Conservation (phyloP, 345 rosid genomes). For the Salix viminalis region DNA sequence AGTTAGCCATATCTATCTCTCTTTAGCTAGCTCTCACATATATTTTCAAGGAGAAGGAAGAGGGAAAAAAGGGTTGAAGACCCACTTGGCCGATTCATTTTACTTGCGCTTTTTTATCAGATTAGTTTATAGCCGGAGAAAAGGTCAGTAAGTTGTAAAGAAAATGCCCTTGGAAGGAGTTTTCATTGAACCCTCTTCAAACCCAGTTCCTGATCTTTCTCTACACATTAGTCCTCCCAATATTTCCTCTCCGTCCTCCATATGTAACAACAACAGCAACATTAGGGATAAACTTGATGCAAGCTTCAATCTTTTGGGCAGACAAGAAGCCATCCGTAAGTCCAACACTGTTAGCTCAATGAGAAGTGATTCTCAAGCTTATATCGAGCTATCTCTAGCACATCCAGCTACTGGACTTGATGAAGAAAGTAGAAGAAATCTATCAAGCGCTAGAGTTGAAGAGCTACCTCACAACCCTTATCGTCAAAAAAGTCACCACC, state of each 20-base stretch:
- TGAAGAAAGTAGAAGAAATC: constrained; percentile 7
- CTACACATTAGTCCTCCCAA: constrained; percentile 66
- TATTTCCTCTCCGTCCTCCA: constrained; percentile 19
- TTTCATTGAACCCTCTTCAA: constrained; percentile 47
- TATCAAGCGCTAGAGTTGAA: constrained; percentile 3
- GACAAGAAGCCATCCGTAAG: constrained; percentile 9
- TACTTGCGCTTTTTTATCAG: constrained; percentile 14
- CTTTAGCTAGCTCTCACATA: background rate
- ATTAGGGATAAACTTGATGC: background rate
- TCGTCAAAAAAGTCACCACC: constrained; percentile 16
- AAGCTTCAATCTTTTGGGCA: constrained; percentile 16
- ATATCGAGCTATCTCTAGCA: constrained; percentile 45
- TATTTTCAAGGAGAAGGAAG: constrained; percentile 3
- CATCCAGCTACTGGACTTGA: constrained; percentile 17
- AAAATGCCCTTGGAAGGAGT: constrained; percentile 52
- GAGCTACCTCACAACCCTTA: constrained; percentile 22
- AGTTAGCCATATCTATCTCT: background rate
- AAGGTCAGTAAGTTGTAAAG: too few species aligned
- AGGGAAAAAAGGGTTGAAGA: constrained; percentile 14
- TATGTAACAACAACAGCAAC: constrained; percentile 6
- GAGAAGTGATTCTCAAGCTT: constrained; percentile 20
- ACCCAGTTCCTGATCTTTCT: constrained; percentile 64
- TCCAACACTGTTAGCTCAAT: constrained; percentile 15
- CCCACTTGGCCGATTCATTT: constrained; percentile 21
- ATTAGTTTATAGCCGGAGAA: background rate